Evolutionary conservation across 1,139 yeast species (phyloP), one percentile per base, ranked within the genome.

Genomic region (Hemisphaericaspora xylofermentans): DNA sequence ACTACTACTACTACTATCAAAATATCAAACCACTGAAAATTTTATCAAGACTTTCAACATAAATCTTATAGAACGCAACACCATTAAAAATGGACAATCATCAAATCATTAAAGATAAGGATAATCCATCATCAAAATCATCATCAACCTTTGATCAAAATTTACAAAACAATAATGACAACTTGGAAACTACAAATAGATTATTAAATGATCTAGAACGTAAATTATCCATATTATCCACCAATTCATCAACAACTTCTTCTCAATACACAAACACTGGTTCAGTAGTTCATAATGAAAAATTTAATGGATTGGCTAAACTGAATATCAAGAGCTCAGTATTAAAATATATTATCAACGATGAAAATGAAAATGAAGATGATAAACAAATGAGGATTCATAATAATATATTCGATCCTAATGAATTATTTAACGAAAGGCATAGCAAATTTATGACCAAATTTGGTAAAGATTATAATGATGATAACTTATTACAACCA

Each of bases 381-480:
- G 53, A 52, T 26, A 54, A 49, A 26, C 53, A 55, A 12, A 57
- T 53, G 29, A 26, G 46, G 22, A 41, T 46, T n/a, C 46, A 44
- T 29, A 54, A 52, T 31, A 41, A 35, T 30, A 43, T 45, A 5
- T 64, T 67, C 40, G 58, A 66, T 43, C 60, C 74, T 22, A 62
- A 67, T 48, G 69, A 63, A 29, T 52, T 71, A 36, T 71, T 56
- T 44, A 58, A 63, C 12, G 71, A 70, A 39, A 57, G 75, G 38
- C 69, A 66, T 48, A 50, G 52, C 34, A 56, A 54, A 45, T 63
- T 64, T 41, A 53, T 64, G 46, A 64, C 73, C 18, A 60, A 56
- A 15, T 65, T 65, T 36, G 63, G 58, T 30, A 57, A 57, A 22
- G 49, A 49, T 38, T 60, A 62, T 43, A 55, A 57, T 41, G 60